Base-by-base conservation (phyloP, 2,329 filamentous ascomycete species). In the Teratosphaeria zuluensis region DNA sequence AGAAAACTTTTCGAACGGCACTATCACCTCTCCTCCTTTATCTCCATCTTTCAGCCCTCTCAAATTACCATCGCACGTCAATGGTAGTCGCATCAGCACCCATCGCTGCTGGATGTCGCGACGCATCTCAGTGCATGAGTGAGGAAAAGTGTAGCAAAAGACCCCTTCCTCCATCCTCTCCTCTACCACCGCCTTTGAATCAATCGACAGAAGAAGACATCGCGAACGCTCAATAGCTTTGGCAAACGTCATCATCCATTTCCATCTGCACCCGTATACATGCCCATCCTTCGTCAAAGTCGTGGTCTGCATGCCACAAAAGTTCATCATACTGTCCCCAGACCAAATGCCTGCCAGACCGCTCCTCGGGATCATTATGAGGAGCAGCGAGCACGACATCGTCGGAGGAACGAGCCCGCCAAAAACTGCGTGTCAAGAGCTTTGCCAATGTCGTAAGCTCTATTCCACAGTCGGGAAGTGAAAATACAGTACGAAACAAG, bases 401-500 rank as follows among this genome's bases (percentile, higher is more conserved):
- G 42, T 21, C 19, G 16, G 42, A 19, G 35, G 9, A 21, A 48
- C 42, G 16, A 48, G 42, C 19, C 42, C 42, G 42, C 42, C 42
- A 48, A 48, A 21, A 4, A 2, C 42, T 19, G 42, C 42, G n/a
- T 19, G 33, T n/a, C 42, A 48, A 48, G 42, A 48, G 42, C 42
- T 48, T 21, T 48, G 19, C 42, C 48, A 52, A 35, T 24, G n/a
- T 16, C 46, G 9, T 21, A 19, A 12, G 16, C 55, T n/a, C 28
- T 35, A 16, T 8, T 46, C 46, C 57, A n/a, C 42, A 53, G 11
- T 11, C 38, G n/a, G 28, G 57, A 59, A 59, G 51, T 32, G 58
- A 59, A 59, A 33, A 54, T 33, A 59, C 51, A 48, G 46, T 60
- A 57, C 33, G 53, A 58, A 52, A 60, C 35, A 58, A 58, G 52